Percentiles rank a stretch among this genome's conserved stretches.
phyloP scores from a whole-genome alignment of 225 moss, liverwort and hornwort genomes.

The Marchantia paleacea region DNA sequence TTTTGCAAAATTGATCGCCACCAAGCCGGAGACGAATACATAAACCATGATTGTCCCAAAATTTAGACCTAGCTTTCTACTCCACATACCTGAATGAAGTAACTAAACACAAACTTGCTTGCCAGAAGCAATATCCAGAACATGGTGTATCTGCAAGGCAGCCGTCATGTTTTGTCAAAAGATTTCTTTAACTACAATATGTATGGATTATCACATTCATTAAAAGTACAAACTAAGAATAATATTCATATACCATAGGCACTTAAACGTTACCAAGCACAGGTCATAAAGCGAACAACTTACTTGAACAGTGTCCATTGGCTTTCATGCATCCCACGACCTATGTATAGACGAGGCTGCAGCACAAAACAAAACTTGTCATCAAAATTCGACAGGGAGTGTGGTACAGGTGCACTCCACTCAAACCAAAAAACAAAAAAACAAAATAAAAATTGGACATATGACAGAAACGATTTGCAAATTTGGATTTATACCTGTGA shows the following conservation, averaged over 20 bases:
- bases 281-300: neutral
- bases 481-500: conserved; percentile 59
- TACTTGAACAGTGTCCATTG: conserved; percentile 82
- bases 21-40: no score
- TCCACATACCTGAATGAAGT: conserved; percentile 69
- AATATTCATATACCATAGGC: neutral
- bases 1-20: no score
- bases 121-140: conserved; percentile 80
- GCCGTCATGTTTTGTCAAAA: no score
- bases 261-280: neutral
- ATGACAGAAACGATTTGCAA: no score
- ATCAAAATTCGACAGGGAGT: neutral
- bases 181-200: no score
- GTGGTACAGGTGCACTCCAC: neutral
- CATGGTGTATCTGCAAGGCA: conserved; percentile 59
- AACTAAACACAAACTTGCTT: conserved; percentile 90
- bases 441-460: no score
- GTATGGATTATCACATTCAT: no score
- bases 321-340: conserved; percentile 98
- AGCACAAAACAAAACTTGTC: neutral
- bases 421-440: no score
- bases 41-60: no score
- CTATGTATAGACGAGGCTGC: conserved; percentile 91
- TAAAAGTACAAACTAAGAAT: no score
- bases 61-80: no score